Evolutionary conservation across 2,329 filamentous ascomycete species (phyloP).

Genomic region (Rhynchosporium agropyri): DNA sequence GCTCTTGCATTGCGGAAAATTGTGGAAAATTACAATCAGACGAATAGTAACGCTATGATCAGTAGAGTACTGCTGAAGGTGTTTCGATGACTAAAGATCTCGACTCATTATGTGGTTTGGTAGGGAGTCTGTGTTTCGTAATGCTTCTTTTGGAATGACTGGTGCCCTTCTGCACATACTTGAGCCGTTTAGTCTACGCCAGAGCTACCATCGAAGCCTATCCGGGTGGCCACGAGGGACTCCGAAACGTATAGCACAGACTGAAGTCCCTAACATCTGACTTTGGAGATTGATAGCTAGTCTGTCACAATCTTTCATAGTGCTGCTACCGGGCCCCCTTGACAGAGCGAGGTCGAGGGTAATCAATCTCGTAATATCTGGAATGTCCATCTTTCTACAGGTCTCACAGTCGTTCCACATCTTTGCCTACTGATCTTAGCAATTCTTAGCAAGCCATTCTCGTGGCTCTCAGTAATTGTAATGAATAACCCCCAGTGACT

Average conservation of each 20-base stretch:
- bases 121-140: conserved; percentile 6
- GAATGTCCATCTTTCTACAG: too few relatives aligned
- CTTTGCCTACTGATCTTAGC: too few relatives aligned
- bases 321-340: too few relatives aligned
- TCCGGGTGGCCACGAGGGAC: conserved; percentile 3
- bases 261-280: conserved; percentile 2
- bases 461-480: too few relatives aligned
- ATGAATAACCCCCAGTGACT: too few relatives aligned
- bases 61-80: neutral
- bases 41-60: neutral
- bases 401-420: too few relatives aligned
- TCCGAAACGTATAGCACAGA: neutral
- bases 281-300: neutral
- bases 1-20: neutral
- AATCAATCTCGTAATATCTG: too few relatives aligned
- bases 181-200: neutral
- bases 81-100: neutral
- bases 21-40: conserved; percentile 10
- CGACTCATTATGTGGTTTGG: neutral
- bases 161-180: neutral
- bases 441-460: too few relatives aligned
- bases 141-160: neutral
- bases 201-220: neutral
- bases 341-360: too few relatives aligned
- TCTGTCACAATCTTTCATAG: neutral